Evolutionary conservation across 139 green algal genomes (phyloP).

Genomic region (Closterium sp.): DNA sequence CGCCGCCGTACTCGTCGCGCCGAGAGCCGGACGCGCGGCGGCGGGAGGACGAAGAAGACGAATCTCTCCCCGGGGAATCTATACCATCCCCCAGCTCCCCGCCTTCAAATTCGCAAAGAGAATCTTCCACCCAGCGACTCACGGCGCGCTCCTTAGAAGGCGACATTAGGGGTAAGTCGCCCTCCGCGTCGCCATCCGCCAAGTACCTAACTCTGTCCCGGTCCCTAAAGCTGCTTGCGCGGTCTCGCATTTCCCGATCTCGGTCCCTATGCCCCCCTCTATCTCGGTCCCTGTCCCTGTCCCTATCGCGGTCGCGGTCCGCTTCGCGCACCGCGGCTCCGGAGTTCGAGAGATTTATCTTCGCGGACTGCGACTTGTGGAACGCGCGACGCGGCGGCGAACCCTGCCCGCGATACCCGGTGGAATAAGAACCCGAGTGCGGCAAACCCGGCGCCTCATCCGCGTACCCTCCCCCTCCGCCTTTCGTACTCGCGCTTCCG

Average conservation of each 20-base stretch:
- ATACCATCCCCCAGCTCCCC: background rate
- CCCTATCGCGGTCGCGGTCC: background rate
- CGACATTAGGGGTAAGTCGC: background rate
- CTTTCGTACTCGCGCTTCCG: background rate
- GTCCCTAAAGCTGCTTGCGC: background rate
- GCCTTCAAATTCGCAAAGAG: background rate
- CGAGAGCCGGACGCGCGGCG: too few relatives aligned
- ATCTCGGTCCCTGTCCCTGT: background rate
- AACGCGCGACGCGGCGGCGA: background rate
- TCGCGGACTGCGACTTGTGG: background rate
- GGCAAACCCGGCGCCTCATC: background rate
- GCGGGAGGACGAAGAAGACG: background rate
- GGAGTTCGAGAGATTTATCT: background rate
- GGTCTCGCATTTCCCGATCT: background rate
- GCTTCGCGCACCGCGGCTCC: background rate
- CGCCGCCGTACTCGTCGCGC: background rate
- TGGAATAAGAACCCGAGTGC: background rate
- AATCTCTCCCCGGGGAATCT: background rate
- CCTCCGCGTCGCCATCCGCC: background rate
- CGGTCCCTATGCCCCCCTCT: background rate
- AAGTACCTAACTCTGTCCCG: background rate
- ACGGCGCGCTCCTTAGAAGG: background rate
- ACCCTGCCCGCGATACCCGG: background rate
- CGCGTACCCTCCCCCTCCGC: background rate
- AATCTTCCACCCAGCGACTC: background rate